These are phyloP conservation scores for Fusarium chlamydosporum DNA, from an alignment of 2,329 filamentous ascomycete species.

Conservation along the genomic window DNA sequence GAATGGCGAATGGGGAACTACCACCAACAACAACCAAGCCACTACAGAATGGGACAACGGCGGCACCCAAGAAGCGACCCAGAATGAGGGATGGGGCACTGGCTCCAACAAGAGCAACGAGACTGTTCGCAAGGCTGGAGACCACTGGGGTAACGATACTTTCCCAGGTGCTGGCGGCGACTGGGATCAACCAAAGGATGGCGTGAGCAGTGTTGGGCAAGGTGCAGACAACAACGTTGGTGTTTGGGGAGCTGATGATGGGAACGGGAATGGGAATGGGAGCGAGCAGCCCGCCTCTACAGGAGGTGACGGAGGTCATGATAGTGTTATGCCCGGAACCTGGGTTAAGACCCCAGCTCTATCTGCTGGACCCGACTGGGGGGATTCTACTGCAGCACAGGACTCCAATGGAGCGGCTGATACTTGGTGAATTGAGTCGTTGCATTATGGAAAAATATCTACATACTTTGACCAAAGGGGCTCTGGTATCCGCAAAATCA, in stretches of 20 bases:
- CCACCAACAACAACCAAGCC: constrained; percentile 15
- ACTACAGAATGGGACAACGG: constrained; percentile 20
- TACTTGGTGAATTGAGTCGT: constrained; percentile 29
- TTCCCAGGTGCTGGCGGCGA: constrained; percentile 11
- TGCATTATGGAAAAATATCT: constrained; percentile 28
- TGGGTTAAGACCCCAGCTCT: constrained; percentile 44
- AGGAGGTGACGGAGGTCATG: constrained; percentile 15
- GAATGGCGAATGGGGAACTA: constrained; percentile 13
- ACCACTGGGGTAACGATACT: constrained; percentile 46
- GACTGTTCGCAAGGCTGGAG: constrained; percentile 31
- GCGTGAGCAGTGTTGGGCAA: constrained; percentile 24
- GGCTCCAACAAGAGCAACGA: constrained; percentile 42
- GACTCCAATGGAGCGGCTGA: constrained; percentile 50
- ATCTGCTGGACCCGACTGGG: constrained; percentile 46
- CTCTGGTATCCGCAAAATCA: constrained; percentile 44
- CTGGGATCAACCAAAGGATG: constrained; percentile 22
- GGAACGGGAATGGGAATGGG: constrained; percentile 9
- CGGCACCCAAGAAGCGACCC: constrained; percentile 5
- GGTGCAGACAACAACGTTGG: constrained; percentile 39
- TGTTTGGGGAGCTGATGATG: constrained; percentile 21
- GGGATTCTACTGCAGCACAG: constrained; percentile 52
- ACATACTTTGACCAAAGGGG: constrained; percentile 23
- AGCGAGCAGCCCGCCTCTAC: constrained; percentile 8
- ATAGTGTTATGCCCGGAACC: constrained; percentile 55
- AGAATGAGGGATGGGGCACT: constrained; percentile 16